Conservation (phyloP, 1,139 yeast genomes). For the Blastobotrys niveus region DNA sequence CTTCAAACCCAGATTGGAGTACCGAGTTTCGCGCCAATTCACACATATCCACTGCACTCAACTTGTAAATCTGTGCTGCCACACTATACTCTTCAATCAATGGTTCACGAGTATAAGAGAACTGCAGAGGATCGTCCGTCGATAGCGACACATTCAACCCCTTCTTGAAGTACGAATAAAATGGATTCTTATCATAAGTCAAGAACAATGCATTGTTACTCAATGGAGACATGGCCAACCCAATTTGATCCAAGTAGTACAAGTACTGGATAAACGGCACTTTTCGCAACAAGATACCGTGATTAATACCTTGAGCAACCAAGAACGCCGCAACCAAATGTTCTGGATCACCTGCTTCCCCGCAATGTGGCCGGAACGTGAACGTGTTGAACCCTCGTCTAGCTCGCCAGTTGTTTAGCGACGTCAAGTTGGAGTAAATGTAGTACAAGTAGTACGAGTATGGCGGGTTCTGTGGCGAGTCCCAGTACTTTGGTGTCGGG, state of each 20-base stretch:
- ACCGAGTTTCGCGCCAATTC: constrained; percentile 83
- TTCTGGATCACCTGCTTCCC: constrained; percentile 99
- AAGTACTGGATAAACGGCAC: constrained; percentile 91
- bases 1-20: constrained; percentile 87
- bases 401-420: constrained; percentile 77
- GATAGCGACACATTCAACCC: constrained; percentile 92
- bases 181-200: constrained; percentile 92
- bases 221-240: constrained; percentile 98
- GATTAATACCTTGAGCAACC: constrained; percentile 88
- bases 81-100: constrained; percentile 95
- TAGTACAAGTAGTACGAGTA: constrained; percentile 92
- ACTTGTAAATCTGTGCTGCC: constrained; percentile 93
- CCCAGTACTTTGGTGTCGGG: constrained; percentile 84
- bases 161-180: constrained; percentile 79
- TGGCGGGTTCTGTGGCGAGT: constrained; percentile 78
- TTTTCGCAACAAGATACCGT: constrained; percentile 88
- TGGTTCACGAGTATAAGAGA: constrained; percentile 96
- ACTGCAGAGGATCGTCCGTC: constrained; percentile 90
- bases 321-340: constrained; percentile 87
- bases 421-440: constrained; percentile 75
- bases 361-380: constrained; percentile 94
- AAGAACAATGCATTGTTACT: constrained; percentile 93
- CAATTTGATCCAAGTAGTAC: constrained; percentile 89
- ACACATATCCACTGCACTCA: constrained; percentile 94
- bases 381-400: constrained; percentile 76